phyloP scores from a whole-genome alignment of 768 basidiomycete genomes.

The Suillus tomentosus region DNA sequence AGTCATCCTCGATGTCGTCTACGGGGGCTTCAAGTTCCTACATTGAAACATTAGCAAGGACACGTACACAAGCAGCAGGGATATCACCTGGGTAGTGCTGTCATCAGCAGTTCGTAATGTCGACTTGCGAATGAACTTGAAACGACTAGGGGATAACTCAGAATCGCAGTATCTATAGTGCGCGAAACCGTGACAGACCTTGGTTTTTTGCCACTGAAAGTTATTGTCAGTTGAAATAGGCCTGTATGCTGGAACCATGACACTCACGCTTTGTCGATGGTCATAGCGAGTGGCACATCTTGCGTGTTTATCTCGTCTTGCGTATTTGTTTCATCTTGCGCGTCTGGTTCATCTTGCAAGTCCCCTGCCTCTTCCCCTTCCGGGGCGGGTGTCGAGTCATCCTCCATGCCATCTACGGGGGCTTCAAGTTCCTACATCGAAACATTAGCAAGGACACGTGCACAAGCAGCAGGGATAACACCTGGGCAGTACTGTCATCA shows the following conservation, averaged over 20 bases:
- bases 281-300: no score
- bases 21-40: neutral
- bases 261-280: no score
- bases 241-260: no score
- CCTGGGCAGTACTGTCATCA: neutral
- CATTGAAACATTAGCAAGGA: neutral
- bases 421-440: constrained; percentile 1
- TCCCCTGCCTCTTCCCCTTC: neutral
- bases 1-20: neutral
- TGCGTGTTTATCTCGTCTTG: neutral
- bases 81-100: neutral
- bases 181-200: neutral
- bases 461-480: neutral
- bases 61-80: no score
- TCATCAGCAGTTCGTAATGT: neutral
- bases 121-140: neutral
- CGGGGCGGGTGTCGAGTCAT: neutral
- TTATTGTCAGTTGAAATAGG: no score
- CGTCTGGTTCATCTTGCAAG: neutral
- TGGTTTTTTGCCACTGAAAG: neutral
- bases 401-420: neutral
- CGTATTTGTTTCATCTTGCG: neutral
- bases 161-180: neutral
- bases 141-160: neutral
- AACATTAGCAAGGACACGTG: neutral